These are phyloP conservation scores for Cercospora citrullina DNA, from an alignment of 2,329 filamentous ascomycete species.

Conservation along the genomic window DNA sequence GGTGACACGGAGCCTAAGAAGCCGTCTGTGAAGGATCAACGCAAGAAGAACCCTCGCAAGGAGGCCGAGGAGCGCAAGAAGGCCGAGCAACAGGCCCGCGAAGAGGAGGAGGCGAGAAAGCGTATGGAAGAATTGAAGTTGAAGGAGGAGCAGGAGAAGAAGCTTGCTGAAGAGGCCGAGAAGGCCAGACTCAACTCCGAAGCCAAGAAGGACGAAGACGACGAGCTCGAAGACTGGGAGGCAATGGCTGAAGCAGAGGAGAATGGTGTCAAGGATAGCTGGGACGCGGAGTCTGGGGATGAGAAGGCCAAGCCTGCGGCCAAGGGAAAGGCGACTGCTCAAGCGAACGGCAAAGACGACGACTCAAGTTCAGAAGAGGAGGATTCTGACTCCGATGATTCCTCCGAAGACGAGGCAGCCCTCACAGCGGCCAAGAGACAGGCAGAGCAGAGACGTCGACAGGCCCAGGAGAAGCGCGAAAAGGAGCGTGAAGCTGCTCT, in stretches of 20 bases:
- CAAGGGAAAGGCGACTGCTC: conserved; percentile 40
- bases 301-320: conserved; percentile 51
- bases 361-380: conserved; percentile 35
- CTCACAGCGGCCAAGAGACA: conserved; percentile 71
- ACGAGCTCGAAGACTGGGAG: conserved; percentile 81
- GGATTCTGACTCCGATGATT: conserved; percentile 56
- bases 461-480: conserved; percentile 83
- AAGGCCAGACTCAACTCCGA: conserved; percentile 69
- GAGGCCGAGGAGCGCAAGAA: conserved; percentile 55
- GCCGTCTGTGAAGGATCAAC: conserved; percentile 71
- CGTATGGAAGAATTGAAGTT: conserved; percentile 57
- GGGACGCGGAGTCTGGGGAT: conserved; percentile 83
- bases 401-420: conserved; percentile 62
- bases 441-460: conserved; percentile 76
- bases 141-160: conserved; percentile 68
- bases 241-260: conserved; percentile 72
- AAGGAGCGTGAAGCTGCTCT: conserved; percentile 89
- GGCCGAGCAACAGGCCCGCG: conserved; percentile 40
- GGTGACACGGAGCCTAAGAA: conserved; percentile 77
- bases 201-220: conserved; percentile 64
- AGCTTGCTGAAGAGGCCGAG: conserved; percentile 74
- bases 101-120: conserved; percentile 57
- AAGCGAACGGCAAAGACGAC: conserved; percentile 32
- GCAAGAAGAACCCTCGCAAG: conserved; percentile 69
- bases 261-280: conserved; percentile 83